Evolutionary conservation across 2,329 filamentous ascomycete genomes (phyloP).

Genomic region (Aureobasidium sp.): DNA sequence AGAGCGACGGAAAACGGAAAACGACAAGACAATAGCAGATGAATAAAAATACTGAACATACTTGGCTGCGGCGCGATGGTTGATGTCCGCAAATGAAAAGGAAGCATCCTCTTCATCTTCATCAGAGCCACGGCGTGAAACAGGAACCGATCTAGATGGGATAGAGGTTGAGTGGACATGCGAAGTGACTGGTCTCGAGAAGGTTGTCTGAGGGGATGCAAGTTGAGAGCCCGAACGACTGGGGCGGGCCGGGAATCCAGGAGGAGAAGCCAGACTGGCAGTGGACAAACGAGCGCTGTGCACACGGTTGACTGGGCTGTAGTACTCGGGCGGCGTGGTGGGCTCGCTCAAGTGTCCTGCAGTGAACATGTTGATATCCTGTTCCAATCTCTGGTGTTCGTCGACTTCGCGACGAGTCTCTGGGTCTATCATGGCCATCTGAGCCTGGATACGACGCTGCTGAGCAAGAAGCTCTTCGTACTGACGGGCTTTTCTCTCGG

Average conservation of each 20-base stretch:
- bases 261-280: constrained; percentile 77
- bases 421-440: constrained; percentile 84
- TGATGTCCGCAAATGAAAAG: constrained; percentile 54
- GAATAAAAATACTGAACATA: constrained; percentile 49
- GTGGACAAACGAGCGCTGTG: constrained; percentile 84
- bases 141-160: constrained; percentile 78
- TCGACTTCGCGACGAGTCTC: constrained; percentile 76
- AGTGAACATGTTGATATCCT: constrained; percentile 58
- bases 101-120: constrained; percentile 67
- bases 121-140: constrained; percentile 78
- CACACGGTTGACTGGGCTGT: constrained; percentile 49
- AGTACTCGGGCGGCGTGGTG: constrained; percentile 90
- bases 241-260: constrained; percentile 54
- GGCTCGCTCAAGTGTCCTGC: constrained; percentile 84
- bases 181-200: constrained; percentile 45
- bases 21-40: neutral
- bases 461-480: constrained; percentile 88
- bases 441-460: constrained; percentile 80
- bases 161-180: constrained; percentile 57
- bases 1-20: neutral
- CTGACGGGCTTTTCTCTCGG: constrained; percentile 89
- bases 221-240: constrained; percentile 72
- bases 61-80: constrained; percentile 68
- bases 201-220: constrained; percentile 64
- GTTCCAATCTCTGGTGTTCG: constrained; percentile 78